phyloP scores from a whole-genome alignment of 2,329 filamentous ascomycete genomes.

The Trichoderma polysporum region DNA sequence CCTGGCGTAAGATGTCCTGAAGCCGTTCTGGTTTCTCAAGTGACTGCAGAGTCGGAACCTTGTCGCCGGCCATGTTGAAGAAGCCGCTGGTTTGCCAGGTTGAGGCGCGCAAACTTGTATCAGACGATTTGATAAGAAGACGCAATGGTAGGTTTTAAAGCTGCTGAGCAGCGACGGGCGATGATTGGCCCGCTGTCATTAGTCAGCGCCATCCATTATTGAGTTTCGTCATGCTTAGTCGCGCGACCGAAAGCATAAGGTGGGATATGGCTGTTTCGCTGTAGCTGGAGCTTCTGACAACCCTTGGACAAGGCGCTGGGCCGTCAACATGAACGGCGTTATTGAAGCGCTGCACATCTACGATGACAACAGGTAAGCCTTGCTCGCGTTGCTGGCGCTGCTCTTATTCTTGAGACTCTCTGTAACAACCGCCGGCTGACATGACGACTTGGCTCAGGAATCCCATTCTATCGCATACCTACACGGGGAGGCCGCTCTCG shows the following conservation, averaged over 20 bases:
- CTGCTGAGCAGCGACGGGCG: background rate
- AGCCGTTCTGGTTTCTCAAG: slow-evolving; percentile 63
- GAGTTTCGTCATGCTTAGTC: slow-evolving; percentile 33
- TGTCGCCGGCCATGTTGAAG: slow-evolving; percentile 37
- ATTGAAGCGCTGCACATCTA: slow-evolving; percentile 97
- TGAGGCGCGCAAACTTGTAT: slow-evolving; percentile 9
- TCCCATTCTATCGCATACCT: slow-evolving; percentile 84
- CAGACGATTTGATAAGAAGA: background rate
- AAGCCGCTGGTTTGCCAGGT: slow-evolving; percentile 5
- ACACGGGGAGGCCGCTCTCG: slow-evolving; percentile 76
- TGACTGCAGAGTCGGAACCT: slow-evolving; percentile 50
- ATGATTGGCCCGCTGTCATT: background rate
- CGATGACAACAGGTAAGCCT: slow-evolving; percentile 83
- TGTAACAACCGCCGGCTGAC: background rate
- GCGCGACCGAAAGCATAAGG: slow-evolving; percentile 1
- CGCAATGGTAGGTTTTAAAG: slow-evolving; percentile 2
- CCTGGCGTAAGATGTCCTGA: slow-evolving; percentile 56
- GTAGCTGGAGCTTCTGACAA: slow-evolving; percentile 13
- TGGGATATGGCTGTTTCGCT: background rate
- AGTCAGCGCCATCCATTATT: slow-evolving; percentile 19
- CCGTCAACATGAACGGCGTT: slow-evolving; percentile 70
- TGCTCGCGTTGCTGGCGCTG: background rate
- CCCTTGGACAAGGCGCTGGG: slow-evolving; percentile 28
- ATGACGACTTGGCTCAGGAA: slow-evolving; percentile 55
- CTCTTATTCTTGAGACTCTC: background rate